phyloP scores from a whole-genome alignment of 2,329 filamentous ascomycete species.

The Dactylellina haptotyla region DNA sequence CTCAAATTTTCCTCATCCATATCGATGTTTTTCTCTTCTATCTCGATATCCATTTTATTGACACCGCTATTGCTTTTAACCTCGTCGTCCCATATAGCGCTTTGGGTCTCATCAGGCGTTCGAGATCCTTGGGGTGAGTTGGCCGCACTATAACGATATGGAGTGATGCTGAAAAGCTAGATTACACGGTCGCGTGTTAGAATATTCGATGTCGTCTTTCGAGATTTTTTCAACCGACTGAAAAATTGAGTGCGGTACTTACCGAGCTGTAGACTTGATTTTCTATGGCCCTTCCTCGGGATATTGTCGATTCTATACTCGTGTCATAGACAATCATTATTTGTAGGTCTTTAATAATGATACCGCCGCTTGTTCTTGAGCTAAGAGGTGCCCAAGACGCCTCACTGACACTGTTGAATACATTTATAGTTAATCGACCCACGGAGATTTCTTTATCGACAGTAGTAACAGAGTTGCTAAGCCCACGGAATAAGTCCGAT shows the following conservation, averaged over 20 bases:
- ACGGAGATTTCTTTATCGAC: not conserved
- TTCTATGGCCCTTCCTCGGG: slow-evolving; percentile 7
- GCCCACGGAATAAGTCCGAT: not conserved
- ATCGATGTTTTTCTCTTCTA: slow-evolving; percentile 7
- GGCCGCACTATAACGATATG: not conserved
- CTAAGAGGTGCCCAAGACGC: not conserved
- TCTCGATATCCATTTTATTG: slow-evolving; percentile 16
- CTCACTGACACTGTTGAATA: slow-evolving; percentile 1
- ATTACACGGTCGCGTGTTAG: not conserved
- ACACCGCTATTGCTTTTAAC: not conserved
- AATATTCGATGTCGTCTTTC: not conserved
- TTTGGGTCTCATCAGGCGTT: not conserved
- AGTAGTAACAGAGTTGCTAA: slow-evolving; percentile 6
- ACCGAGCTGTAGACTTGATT: slow-evolving; percentile 7
- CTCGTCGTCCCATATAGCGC: not conserved
- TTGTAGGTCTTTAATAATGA: slow-evolving; percentile 5
- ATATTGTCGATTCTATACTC: slow-evolving; percentile 1
- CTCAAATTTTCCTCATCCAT: slow-evolving; percentile 8
- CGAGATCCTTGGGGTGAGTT: slow-evolving; percentile 4
- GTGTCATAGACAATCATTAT: slow-evolving; percentile 9
- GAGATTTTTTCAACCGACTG: not conserved
- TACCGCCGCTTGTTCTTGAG: not conserved
- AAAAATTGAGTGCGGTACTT: not conserved
- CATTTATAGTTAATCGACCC: slow-evolving; percentile 1
- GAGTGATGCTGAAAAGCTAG: not conserved